Conservation (phyloP, 306 rosid genomes). For the Prunus campanulata region DNA sequence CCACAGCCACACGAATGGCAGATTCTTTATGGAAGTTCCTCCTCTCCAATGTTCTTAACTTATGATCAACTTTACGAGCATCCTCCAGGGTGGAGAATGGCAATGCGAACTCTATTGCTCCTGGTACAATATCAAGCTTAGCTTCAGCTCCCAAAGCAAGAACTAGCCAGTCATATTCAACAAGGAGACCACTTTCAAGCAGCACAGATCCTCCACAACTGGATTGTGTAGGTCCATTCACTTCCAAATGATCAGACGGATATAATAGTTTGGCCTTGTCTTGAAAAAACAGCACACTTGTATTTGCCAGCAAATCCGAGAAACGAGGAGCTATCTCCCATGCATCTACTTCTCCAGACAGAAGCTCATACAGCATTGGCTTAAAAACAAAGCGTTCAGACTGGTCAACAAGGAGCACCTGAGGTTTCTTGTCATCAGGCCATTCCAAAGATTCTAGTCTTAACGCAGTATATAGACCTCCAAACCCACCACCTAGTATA, state of each 20-base stretch:
- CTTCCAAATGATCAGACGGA: constrained; percentile 59
- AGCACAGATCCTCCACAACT: constrained; percentile 73
- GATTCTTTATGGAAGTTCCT: constrained; percentile 61
- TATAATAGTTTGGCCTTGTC: constrained; percentile 70
- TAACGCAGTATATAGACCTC: constrained; percentile 92
- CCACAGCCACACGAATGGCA: constrained; percentile 74
- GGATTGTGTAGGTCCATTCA: constrained; percentile 43
- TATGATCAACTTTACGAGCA: constrained; percentile 71
- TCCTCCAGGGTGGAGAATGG: constrained; percentile 89
- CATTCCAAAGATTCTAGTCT: constrained; percentile 88
- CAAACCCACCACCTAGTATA: constrained; percentile 95
- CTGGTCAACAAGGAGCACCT: constrained; percentile 63
- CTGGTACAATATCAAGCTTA: constrained; percentile 82
- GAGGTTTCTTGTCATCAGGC: constrained; percentile 80
- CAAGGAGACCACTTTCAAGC: constrained; percentile 86
- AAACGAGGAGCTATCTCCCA: constrained; percentile 99
- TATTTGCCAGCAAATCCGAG: constrained; percentile 71
- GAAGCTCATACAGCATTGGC: constrained; percentile 96
- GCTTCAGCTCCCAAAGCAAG: constrained; percentile 97
- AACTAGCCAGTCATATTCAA: constrained; percentile 99
- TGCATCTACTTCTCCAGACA: constrained; percentile 92
- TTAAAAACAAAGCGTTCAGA: constrained; percentile 62
- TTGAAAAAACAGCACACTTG: constrained; percentile 69
- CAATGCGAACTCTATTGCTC: constrained; percentile 74
- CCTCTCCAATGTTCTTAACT: constrained; percentile 74